A percentile compares a stretch with the other conserved stretches of the same genome.
Evolutionary conservation across 441 rosid genomes (phyloP).

Genomic region (Brassica balearica): DNA sequence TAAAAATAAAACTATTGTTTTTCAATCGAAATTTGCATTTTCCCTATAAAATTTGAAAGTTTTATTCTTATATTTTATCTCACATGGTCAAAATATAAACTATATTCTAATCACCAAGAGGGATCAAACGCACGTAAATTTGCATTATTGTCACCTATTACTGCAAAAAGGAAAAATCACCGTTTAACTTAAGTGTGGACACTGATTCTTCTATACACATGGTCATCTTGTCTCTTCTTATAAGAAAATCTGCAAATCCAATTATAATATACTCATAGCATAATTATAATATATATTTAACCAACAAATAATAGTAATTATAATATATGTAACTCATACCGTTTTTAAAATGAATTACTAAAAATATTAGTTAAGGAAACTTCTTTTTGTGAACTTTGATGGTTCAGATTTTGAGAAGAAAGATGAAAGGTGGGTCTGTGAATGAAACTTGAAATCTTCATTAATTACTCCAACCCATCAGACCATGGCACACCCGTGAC

Average conservation of each 20-base stretch:
- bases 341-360: not conserved
- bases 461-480: conserved; percentile 61
- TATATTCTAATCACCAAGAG: conserved; percentile 5
- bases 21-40: conserved; percentile 31
- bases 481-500: conserved; percentile 53
- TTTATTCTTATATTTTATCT: not conserved
- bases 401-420: conserved; percentile 6
- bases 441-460: conserved; percentile 47
- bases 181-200: conserved; percentile 43
- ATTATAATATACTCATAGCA: not conserved
- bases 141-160: conserved; percentile 29
- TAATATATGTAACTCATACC: not conserved
- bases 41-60: conserved; percentile 19
- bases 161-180: conserved; percentile 13
- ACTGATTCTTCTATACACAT: conserved; percentile 70
- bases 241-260: conserved; percentile 36
- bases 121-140: not conserved
- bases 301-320: too few relatives aligned
- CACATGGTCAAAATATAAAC: conserved; percentile 47
- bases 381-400: conserved; percentile 39
- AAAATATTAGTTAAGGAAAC: conserved; percentile 24
- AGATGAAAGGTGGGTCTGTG: conserved; percentile 45
- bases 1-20: conserved; percentile 9
- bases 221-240: conserved; percentile 50
- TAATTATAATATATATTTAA: too few relatives aligned